A percentile compares a stretch with the other conserved stretches of the same genome.
Evolutionary conservation across 306 rosid species (phyloP).

Genomic region (Trifolium dubium): DNA sequence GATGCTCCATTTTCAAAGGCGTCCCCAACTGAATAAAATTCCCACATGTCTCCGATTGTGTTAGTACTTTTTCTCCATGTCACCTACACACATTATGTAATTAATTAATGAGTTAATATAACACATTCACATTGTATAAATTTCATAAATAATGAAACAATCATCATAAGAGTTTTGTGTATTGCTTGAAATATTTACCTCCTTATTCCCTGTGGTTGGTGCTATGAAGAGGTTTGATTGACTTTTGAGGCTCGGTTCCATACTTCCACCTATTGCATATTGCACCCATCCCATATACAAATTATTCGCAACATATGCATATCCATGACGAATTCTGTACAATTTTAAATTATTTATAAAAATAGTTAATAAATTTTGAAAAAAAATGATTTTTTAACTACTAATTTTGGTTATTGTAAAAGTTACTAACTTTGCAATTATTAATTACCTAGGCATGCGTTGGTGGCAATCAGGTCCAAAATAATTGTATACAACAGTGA

Average conservation of each 20-base stretch:
- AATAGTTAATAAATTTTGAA: neutral
- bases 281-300: constrained; percentile 47
- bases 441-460: constrained; percentile 44
- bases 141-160: neutral
- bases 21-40: constrained; percentile 41
- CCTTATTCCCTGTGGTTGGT: constrained; percentile 35
- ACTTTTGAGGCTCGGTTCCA: constrained; percentile 48
- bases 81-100: neutral
- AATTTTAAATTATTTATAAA: neutral
- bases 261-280: constrained; percentile 48
- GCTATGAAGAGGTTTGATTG: constrained; percentile 54
- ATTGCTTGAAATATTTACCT: constrained; percentile 34
- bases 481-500: constrained; percentile 39
- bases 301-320: constrained; percentile 50
- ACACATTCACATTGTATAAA: neutral
- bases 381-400: neutral
- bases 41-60: neutral
- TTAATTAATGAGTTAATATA: neutral
- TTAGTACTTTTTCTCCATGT: constrained; percentile 45
- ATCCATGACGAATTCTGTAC: constrained; percentile 44
- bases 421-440: neutral
- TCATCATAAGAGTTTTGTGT: neutral
- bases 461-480: constrained; percentile 48
- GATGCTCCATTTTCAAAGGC: constrained; percentile 51
- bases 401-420: neutral